Base-by-base conservation (phyloP, 2,329 filamentous ascomycete genomes). In the Arthrobotrys megalospora region DNA sequence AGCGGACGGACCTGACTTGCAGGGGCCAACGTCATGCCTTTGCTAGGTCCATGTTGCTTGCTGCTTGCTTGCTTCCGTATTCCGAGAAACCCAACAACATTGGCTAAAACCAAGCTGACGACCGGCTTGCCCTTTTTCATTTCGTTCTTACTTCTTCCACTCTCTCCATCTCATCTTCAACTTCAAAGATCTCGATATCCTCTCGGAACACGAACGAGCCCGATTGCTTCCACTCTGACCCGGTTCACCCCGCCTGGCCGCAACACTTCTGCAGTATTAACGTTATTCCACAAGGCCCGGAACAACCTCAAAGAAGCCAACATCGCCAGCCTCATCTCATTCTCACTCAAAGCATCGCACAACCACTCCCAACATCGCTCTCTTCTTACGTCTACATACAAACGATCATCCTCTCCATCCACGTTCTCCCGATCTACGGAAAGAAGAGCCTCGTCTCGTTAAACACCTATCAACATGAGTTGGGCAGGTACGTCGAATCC, bases 301-400 rank as follows among this genome's bases (percentile, higher is more conserved):
- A 48, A 34, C 14, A 38, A 38, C 24, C 38, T 14, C 28, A 32
- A 50, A 69, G 14, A n/a, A 52, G 34, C 66, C 58, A 65, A 64
- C 58, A 72, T 47, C 68, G 63, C 32, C 68, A 64, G 58, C 48
- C 69, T 73, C 62, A 45, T 32, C 70, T 70, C 75, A 68, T 78
- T 62, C 63, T 63, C 16, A 64, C 75, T 78, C 75, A 72, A 78
- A 78, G 63, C 70, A 63, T 63, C 64, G 69, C 69, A 73, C 21
- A 6, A 38, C 53, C 48, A n/a, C 16, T 58, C 43, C n/a, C 63
- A 55, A 34, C 32, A 36, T 34, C 52, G 28, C n/a, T 21, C 34
- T 41, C 52, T 21, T 24, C 52, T 10, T 41, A 41, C n/a, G 52
- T 52, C 70, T 67, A 38, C 43, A 48, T 21, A 38, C 34, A 36